Conservation (phyloP, 2,329 filamentous ascomycete genomes). For the Aspergillus sp. region DNA sequence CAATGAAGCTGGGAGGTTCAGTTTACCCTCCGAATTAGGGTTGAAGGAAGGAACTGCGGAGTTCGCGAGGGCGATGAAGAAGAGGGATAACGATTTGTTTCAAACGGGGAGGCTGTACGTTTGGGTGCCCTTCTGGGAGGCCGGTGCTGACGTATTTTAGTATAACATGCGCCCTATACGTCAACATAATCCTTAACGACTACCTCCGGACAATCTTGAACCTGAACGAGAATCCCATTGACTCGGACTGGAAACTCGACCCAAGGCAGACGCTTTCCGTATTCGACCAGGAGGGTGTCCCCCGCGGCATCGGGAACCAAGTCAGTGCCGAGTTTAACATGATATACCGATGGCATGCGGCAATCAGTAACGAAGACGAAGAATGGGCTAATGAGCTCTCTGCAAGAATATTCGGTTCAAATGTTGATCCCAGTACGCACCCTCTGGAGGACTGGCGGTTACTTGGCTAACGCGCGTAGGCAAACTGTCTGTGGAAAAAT, state of each 20-base stretch:
- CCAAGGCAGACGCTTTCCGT: slow-evolving; percentile 61
- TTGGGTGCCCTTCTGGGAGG: not conserved
- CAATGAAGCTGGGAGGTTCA: slow-evolving; percentile 72
- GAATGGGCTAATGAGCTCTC: slow-evolving; percentile 53
- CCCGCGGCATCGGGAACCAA: slow-evolving; percentile 66
- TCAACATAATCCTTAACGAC: slow-evolving; percentile 61
- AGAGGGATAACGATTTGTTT: slow-evolving; percentile 51
- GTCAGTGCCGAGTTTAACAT: slow-evolving; percentile 71
- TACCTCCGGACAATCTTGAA: slow-evolving; percentile 67
- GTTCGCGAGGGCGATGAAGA: slow-evolving; percentile 9
- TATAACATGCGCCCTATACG: slow-evolving; percentile 59
- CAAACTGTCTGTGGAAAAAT: too few species aligned
- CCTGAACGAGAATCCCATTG: slow-evolving; percentile 55
- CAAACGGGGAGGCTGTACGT: slow-evolving; percentile 56
- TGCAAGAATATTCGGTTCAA: too few species aligned
- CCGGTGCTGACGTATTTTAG: not conserved
- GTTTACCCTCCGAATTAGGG: not conserved
- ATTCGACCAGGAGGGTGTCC: slow-evolving; percentile 49
- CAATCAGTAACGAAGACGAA: slow-evolving; percentile 64
- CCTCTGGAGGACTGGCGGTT: too few species aligned
- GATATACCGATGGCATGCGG: slow-evolving; percentile 68
- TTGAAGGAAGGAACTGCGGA: too few species aligned
- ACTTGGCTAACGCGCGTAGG: too few species aligned
- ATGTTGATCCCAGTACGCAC: too few species aligned
- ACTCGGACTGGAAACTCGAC: slow-evolving; percentile 63